Base-by-base conservation (phyloP, 2,329 filamentous ascomycete genomes). In the Beauveria bassiana region DNA sequence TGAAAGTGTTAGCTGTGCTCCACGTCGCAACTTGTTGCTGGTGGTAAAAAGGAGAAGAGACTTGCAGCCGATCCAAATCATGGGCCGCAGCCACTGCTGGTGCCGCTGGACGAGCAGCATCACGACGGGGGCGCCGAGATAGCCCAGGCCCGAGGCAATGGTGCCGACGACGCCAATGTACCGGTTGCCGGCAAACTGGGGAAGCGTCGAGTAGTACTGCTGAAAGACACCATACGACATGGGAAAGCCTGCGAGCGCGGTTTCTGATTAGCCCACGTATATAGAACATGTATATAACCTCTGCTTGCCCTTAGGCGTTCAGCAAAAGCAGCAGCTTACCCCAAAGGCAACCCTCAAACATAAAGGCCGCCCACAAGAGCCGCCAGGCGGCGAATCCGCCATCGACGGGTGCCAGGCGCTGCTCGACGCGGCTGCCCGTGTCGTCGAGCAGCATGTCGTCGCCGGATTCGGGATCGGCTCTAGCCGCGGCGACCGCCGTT, bases 161-260 rank as follows among this genome's bases (percentile, higher is more conserved):
- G 69, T 70, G 26, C 69, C 69, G 9, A 71, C 64, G 14, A 68
- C 61, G 38, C 69, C 64, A 22, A 71, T 65, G 9, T 68, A 67
- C 20, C 61, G 31, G 12, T 67, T 63, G 14, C 56, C 61, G 14
- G 65, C 34, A 34, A 71, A 70, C 10, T 69, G 63, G 2, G 68
- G 67, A 0, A 67, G 63, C 3, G 61, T 62, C 3, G 69, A 69
- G 51, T 71, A 71, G 57, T 71, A 67, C 9, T 69, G 61, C 31
- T 71, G 69, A 6, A 71, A 71, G 24, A 71, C 68, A 9, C 70
- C 70, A 54, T 67, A 71, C 2, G 66, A 65, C 22, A 68, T 54
- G 5, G 67, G 68, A n/a, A 71, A 70, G 3, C 67, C 67, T 69
- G 18, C 40, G 22, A 10, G 20, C 24, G 43, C 10, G 10, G 22